A percentile compares a stretch with the other conserved stretches of the same genome.
These are phyloP conservation scores for Scheffersomyces coipomensis DNA, from an alignment of 805 yeast species.

Conservation along the genomic window DNA sequence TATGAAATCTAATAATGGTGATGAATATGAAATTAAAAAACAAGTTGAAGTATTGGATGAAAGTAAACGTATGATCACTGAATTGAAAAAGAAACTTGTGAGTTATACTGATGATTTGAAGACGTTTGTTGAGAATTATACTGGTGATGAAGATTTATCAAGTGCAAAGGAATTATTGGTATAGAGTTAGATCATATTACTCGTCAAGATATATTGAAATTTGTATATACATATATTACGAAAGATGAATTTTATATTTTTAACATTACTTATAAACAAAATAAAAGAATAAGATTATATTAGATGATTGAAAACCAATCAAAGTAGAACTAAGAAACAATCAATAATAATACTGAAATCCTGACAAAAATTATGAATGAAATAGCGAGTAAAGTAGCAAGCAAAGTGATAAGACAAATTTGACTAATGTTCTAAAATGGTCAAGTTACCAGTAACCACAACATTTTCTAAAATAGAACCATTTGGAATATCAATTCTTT, in stretches of 20 bases:
- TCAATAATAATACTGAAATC: too few species aligned
- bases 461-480: constrained; percentile 94
- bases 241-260: too few species aligned
- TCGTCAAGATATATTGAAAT: too few species aligned
- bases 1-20: constrained; percentile 47
- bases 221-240: too few species aligned
- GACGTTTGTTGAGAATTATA: constrained; percentile 10
- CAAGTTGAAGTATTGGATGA: constrained; percentile 37
- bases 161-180: constrained; percentile 16
- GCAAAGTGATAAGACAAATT: too few species aligned
- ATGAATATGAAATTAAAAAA: constrained; percentile 64
- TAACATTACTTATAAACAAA: too few species aligned
- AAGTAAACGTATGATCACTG: constrained; percentile 36
- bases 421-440: constrained; percentile 80
- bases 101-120: constrained; percentile 14
- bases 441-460: constrained; percentile 94
- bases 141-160: constrained; percentile 26
- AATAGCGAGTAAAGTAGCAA: too few species aligned
- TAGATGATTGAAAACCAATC: too few species aligned
- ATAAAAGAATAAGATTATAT: too few species aligned
- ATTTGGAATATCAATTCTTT: constrained; percentile 94
- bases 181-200: too few species aligned
- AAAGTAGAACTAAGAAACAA: too few species aligned
- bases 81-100: constrained; percentile 18
- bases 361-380: too few species aligned